Evolutionary conservation across 345 rosid genomes (phyloP).

Genomic region (Euphorbia peplus): DNA sequence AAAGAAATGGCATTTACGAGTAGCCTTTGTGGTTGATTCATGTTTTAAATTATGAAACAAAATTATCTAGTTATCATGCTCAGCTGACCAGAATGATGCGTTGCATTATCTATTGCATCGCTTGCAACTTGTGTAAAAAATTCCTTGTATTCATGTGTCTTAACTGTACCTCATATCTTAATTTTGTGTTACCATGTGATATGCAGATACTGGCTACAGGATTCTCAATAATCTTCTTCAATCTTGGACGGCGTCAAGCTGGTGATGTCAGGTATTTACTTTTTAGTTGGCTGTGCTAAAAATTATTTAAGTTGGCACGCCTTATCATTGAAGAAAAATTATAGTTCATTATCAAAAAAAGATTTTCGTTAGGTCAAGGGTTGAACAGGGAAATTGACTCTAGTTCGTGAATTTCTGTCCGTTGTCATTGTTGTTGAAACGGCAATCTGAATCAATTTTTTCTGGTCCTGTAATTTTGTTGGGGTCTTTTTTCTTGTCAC

Average conservation of each 20-base stretch:
- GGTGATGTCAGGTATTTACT: constrained; percentile 73
- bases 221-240: constrained; percentile 66
- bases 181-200: constrained; percentile 16
- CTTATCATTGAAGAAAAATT: not conserved
- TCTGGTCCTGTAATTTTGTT: not conserved
- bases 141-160: not conserved
- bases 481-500: not conserved
- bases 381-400: not conserved
- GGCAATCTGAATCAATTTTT: not conserved
- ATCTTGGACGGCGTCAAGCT: constrained; percentile 76
- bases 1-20: not conserved
- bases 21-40: not conserved
- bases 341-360: too few relatives aligned
- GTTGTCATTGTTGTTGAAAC: not conserved
- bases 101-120: not conserved
- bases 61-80: not conserved
- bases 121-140: not conserved
- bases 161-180: not conserved
- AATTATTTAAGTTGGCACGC: not conserved
- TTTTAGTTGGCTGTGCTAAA: not conserved
- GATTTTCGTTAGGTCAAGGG: not conserved
- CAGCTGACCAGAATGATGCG: not conserved
- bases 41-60: not conserved
- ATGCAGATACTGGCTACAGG: constrained; percentile 79
- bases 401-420: not conserved